These are phyloP conservation scores for Mycena amicta DNA, from an alignment of 768 basidiomycete genomes.

Conservation along the genomic window DNA sequence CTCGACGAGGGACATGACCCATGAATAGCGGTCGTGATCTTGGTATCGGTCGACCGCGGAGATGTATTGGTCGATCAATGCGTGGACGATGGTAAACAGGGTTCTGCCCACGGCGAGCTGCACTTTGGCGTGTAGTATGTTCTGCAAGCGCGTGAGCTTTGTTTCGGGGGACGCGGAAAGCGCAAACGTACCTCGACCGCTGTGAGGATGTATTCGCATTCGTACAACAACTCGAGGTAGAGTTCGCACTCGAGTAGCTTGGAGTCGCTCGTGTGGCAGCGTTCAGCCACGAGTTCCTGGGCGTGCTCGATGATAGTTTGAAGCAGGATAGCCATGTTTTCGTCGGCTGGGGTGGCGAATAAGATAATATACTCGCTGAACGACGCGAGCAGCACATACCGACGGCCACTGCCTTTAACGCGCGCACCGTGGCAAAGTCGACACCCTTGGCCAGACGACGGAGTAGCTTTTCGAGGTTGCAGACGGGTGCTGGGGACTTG, in stretches of 20 bases:
- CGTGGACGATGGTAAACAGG: conserved; percentile 44
- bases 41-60: conserved; percentile 48
- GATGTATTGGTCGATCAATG: conserved; percentile 46
- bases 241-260: conserved; percentile 45
- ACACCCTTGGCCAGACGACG: conserved; percentile 12
- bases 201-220: conserved; percentile 38
- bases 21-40: conserved; percentile 38
- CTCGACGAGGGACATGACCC: conserved; percentile 47
- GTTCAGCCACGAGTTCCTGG: conserved; percentile 34
- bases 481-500: not conserved
- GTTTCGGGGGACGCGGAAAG: not conserved
- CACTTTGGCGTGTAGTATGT: conserved; percentile 39
- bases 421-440: conserved; percentile 12
- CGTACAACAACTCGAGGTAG: conserved; percentile 45
- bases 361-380: conserved; percentile 1
- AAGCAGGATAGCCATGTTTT: conserved; percentile 14
- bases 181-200: conserved; percentile 38
- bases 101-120: conserved; percentile 41
- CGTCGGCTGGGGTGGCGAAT: conserved; percentile 5
- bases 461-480: conserved; percentile 13
- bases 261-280: conserved; percentile 25
- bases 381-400: conserved; percentile 8
- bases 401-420: conserved; percentile 11
- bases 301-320: conserved; percentile 36
- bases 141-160: conserved; percentile 28